Conservation (phyloP, 768 basidiomycete genomes). For the Podaxis sp. region DNA sequence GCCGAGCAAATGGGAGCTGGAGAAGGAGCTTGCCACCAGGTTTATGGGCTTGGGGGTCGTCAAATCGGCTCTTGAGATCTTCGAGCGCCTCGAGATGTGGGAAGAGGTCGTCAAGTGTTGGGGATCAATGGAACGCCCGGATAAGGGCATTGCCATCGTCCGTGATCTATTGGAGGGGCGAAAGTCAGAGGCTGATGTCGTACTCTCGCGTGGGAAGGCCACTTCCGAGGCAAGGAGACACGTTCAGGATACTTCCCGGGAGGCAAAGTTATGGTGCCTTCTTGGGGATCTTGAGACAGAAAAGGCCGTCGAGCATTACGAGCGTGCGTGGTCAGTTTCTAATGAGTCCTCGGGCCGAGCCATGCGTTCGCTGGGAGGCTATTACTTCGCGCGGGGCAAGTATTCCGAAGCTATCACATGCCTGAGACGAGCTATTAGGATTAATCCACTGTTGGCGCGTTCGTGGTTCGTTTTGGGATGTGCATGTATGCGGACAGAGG, state of each 20-base stretch:
- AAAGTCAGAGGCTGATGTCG: conserved; percentile 79
- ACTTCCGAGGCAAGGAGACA: conserved; percentile 39
- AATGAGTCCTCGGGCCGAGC: conserved; percentile 81
- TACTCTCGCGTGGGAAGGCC: conserved; percentile 61
- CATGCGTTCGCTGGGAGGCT: conserved; percentile 88
- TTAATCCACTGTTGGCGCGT: conserved; percentile 85
- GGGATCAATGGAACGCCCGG: conserved; percentile 74
- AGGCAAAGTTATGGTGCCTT: conserved; percentile 94
- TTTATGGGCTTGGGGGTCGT: conserved; percentile 86
- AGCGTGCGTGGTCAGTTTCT: conserved; percentile 83
- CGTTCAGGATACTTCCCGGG: conserved; percentile 61
- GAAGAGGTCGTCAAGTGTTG: conserved; percentile 93
- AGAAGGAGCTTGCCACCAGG: conserved; percentile 83
- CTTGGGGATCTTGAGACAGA: conserved; percentile 88
- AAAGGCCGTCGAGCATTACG: conserved; percentile 71
- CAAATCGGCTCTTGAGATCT: conserved; percentile 90
- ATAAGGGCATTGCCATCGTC: conserved; percentile 79
- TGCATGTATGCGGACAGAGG: conserved; percentile 75
- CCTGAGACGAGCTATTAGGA: conserved; percentile 73
- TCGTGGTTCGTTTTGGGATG: conserved; percentile 99
- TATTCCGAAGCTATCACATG: conserved; percentile 64
- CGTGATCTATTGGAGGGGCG: conserved; percentile 81
- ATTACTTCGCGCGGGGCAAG: conserved; percentile 68
- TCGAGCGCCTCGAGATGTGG: conserved; percentile 97
- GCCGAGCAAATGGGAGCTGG: conserved; percentile 92